Evolutionary conservation across 129 eudicot species (phyloP).

Genomic region (Escallonia rubra): DNA sequence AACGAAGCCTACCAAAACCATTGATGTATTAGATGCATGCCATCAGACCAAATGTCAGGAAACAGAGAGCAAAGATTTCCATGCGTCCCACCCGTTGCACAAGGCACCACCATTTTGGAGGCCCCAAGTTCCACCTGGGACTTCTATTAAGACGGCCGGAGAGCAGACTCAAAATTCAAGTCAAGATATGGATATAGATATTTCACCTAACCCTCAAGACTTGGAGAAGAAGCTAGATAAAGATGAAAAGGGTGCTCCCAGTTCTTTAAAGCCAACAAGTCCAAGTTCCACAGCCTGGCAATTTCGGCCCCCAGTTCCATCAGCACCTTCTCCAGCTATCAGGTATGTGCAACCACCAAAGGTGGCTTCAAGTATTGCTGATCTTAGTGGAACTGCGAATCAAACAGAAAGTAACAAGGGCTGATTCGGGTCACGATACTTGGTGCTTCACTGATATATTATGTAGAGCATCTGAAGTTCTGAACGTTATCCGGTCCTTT

Average conservation of each 20-base stretch:
- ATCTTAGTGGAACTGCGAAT: conserved; percentile 20
- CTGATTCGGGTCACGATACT: neutral
- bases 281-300: conserved; percentile 23
- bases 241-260: conserved; percentile 9
- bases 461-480: neutral
- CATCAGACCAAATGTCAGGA: conserved; percentile 21
- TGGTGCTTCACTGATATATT: conserved; percentile 4
- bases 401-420: conserved; percentile 20
- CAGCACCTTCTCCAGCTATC: conserved; percentile 13
- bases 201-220: conserved; percentile 7
- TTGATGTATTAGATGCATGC: conserved; percentile 24
- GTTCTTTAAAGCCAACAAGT: conserved; percentile 14
- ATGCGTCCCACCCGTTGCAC: conserved; percentile 9
- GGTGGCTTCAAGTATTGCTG: conserved; percentile 6
- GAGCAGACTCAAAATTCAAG: conserved; percentile 25
- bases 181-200: conserved; percentile 49
- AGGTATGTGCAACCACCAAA: conserved; percentile 16
- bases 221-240: conserved; percentile 17
- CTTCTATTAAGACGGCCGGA: conserved; percentile 8
- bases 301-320: conserved; percentile 21
- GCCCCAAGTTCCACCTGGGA: conserved; percentile 32
- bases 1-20: conserved; percentile 25
- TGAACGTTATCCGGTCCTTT: no score
- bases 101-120: conserved; percentile 43
- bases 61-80: conserved; percentile 33